These are phyloP conservation scores for Erysiphe pulchra DNA, from an alignment of 2,329 filamentous ascomycete genomes.

Conservation along the genomic window DNA sequence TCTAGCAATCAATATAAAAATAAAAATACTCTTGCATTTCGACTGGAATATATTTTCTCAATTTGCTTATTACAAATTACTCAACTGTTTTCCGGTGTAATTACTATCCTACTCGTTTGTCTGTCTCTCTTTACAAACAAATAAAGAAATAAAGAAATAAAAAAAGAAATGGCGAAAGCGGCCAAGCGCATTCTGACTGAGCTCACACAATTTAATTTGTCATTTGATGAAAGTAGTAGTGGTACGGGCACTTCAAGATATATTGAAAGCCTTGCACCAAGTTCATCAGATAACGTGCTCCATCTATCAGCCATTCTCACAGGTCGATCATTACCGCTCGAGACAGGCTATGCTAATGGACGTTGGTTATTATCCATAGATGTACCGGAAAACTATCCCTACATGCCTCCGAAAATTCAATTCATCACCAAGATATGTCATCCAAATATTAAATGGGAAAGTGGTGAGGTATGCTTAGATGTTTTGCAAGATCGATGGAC, in stretches of 20 bases:
- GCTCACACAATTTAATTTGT: conserved; percentile 41
- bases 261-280: conserved; percentile 31
- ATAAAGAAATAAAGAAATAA: too few relatives aligned
- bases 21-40: too few relatives aligned
- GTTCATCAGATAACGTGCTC: conserved; percentile 70
- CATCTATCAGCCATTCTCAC: conserved; percentile 50
- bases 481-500: conserved; percentile 60
- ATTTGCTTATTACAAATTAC: too few relatives aligned
- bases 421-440: conserved; percentile 75
- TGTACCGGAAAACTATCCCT: conserved; percentile 57
- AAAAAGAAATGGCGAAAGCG: conserved; percentile 21
- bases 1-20: too few relatives aligned
- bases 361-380: conserved; percentile 60
- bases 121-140: too few relatives aligned
- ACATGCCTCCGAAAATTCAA: conserved; percentile 45
- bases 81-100: too few relatives aligned
- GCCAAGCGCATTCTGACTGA: conserved; percentile 62
- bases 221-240: conserved; percentile 34
- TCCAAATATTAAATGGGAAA: conserved; percentile 49
- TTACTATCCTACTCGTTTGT: too few relatives aligned
- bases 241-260: conserved; percentile 20
- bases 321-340: conserved; percentile 13
- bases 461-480: conserved; percentile 85
- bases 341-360: conserved; percentile 22
- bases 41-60: too few relatives aligned